These are phyloP conservation scores for Tephrocybe sp. DNA, from an alignment of 768 basidiomycete species.

Conservation along the genomic window DNA sequence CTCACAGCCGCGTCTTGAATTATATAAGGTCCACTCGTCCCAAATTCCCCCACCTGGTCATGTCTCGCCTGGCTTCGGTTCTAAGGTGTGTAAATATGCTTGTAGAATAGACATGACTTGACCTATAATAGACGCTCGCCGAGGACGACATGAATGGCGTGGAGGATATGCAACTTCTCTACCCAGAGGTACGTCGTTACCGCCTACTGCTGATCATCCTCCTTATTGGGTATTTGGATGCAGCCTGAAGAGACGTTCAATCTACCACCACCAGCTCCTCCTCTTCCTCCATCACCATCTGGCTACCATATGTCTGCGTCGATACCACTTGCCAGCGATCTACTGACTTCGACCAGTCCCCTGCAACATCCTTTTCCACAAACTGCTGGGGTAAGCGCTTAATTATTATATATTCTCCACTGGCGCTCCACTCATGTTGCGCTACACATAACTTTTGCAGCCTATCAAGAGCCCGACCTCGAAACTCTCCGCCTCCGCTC, in stretches of 20 bases:
- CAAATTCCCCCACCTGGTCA: neutral
- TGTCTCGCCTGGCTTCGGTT: too few species aligned
- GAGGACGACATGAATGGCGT: slow-evolving; percentile 7
- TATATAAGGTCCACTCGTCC: neutral
- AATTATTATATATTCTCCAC: too few species aligned
- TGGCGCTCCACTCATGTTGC: too few species aligned
- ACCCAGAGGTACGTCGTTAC: slow-evolving; percentile 15
- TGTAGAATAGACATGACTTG: too few species aligned
- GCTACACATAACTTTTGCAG: neutral
- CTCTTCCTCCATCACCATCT: neutral
- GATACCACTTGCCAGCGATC: neutral
- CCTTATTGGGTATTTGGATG: neutral
- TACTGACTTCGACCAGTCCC: neutral
- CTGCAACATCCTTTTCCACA: neutral
- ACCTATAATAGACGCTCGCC: too few species aligned
- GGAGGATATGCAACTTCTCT: slow-evolving; percentile 11
- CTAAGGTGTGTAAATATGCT: too few species aligned
- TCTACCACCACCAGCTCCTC: neutral
- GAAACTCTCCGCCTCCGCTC: neutral
- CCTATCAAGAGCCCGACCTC: neutral
- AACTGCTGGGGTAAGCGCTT: too few species aligned
- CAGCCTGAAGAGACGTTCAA: neutral
- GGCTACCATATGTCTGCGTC: too few species aligned
- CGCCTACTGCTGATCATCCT: neutral
- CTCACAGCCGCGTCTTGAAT: neutral